Conservation (phyloP, 2,329 filamentous ascomycete genomes). For the Penicillium polonicum region DNA sequence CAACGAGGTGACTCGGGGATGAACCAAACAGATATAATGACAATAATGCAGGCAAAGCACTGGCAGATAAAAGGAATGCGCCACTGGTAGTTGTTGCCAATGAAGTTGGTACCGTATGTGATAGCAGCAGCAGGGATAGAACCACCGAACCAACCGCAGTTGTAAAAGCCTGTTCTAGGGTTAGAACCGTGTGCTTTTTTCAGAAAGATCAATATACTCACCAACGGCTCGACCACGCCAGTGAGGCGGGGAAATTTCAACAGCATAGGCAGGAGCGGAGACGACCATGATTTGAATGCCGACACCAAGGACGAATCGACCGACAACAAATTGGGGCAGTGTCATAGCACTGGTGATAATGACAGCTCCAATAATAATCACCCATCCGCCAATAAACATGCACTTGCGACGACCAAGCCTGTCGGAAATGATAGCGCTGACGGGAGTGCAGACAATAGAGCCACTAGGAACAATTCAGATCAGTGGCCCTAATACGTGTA, state of each 20-base stretch:
- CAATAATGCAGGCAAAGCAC: constrained; percentile 58
- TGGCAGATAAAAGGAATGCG: constrained; percentile 67
- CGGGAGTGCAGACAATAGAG: constrained; percentile 35
- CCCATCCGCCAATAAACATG: constrained; percentile 48
- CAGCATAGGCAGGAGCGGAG: constrained; percentile 50
- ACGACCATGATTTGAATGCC: constrained; percentile 53
- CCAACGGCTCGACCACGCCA: constrained; percentile 52
- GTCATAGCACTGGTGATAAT: constrained; percentile 42
- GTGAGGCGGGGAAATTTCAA: constrained; percentile 52
- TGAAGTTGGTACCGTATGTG: constrained; percentile 50
- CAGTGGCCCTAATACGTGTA: not conserved
- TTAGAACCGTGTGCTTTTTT: not conserved
- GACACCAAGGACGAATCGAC: constrained; percentile 49
- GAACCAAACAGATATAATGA: constrained; percentile 59
- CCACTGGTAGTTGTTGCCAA: constrained; percentile 54
- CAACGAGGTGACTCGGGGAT: constrained; percentile 67
- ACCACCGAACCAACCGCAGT: constrained; percentile 56
- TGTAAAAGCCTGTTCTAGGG: constrained; percentile 45
- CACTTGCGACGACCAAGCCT: constrained; percentile 46
- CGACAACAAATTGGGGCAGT: constrained; percentile 47
- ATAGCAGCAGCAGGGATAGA: constrained; percentile 52
- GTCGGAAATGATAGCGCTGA: constrained; percentile 49
- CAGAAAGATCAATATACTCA: constrained; percentile 16
- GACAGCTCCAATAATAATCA: constrained; percentile 50
- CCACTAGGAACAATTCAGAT: constrained; percentile 35